Percentiles rank a stretch among this genome's conserved stretches.
Conservation (phyloP, 768 basidiomycete genomes). For the Pleurotus salmoneostramineus region DNA sequence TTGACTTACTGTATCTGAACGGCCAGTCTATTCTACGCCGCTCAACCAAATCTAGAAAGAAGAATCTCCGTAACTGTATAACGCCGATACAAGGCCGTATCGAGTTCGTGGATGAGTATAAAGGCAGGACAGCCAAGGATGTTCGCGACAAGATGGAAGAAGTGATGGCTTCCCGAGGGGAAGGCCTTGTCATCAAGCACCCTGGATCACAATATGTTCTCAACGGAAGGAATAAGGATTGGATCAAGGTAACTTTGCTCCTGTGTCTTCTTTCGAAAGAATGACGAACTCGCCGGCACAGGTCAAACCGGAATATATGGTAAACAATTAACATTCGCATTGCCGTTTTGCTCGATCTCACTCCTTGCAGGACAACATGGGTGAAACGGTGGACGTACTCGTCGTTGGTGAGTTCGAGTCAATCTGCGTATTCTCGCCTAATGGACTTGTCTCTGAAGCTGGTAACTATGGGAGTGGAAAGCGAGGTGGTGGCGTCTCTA, state of each 20-base stretch:
- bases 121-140: slow-evolving; percentile 74
- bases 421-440: neutral
- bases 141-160: slow-evolving; percentile 78
- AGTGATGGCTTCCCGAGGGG: slow-evolving; percentile 81
- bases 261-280: neutral
- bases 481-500: slow-evolving; percentile 86
- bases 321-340: slow-evolving; percentile 21
- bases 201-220: slow-evolving; percentile 75
- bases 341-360: neutral
- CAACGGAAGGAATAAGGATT: slow-evolving; percentile 85
- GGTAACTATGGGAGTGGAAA: slow-evolving; percentile 87
- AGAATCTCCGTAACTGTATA: slow-evolving; percentile 66
- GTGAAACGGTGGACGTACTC: slow-evolving; percentile 88
- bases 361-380: slow-evolving; percentile 71
- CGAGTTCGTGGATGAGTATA: slow-evolving; percentile 70
- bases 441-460: slow-evolving; percentile 37
- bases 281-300: slow-evolving; percentile 17
- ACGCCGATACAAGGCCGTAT: slow-evolving; percentile 72
- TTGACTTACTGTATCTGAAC: slow-evolving; percentile 90
- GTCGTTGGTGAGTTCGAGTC: slow-evolving; percentile 65
- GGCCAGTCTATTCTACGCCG: slow-evolving; percentile 73
- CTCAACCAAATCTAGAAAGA: slow-evolving; percentile 73
- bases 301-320: slow-evolving; percentile 90
- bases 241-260: slow-evolving; percentile 73
- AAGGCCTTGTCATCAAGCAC: slow-evolving; percentile 92